Conservation (phyloP, 305 asterid genomes). For the Fraxinus albicans region DNA sequence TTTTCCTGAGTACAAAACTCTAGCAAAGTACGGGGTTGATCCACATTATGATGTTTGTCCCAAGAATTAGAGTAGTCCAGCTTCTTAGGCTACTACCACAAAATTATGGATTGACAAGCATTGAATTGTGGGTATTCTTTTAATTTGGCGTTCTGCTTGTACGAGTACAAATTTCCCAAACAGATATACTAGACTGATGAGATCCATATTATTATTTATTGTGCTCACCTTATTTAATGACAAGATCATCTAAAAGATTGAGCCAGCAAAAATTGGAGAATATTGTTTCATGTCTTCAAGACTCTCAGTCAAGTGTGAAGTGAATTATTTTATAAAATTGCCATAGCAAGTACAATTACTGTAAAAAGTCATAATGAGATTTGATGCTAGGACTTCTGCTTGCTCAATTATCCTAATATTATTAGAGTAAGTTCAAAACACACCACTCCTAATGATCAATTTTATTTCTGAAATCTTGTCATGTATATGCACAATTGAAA, state of each 20-base stretch:
- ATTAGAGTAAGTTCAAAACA: neutral
- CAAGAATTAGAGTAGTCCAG: neutral
- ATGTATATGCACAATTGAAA: neutral
- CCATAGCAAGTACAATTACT: neutral
- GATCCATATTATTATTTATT: neutral
- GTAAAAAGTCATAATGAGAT: neutral
- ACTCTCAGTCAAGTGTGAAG: neutral
- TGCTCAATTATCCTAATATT: neutral
- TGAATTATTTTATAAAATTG: neutral
- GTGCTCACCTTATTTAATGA: neutral
- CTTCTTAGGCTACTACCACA: neutral
- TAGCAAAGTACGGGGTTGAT: neutral
- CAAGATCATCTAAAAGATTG: neutral
- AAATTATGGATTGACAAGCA: neutral
- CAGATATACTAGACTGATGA: neutral
- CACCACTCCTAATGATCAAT: neutral
- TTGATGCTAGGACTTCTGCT: neutral
- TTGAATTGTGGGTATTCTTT: neutral
- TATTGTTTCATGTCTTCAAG: neutral
- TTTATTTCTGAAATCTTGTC: neutral
- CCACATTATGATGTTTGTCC: neutral
- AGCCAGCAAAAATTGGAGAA: neutral
- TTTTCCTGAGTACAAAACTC: neutral
- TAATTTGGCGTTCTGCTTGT: neutral
- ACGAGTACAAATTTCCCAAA: neutral